Evolutionary conservation across 805 yeast species (phyloP).

Genomic region (Lipomyces anomalus): DNA sequence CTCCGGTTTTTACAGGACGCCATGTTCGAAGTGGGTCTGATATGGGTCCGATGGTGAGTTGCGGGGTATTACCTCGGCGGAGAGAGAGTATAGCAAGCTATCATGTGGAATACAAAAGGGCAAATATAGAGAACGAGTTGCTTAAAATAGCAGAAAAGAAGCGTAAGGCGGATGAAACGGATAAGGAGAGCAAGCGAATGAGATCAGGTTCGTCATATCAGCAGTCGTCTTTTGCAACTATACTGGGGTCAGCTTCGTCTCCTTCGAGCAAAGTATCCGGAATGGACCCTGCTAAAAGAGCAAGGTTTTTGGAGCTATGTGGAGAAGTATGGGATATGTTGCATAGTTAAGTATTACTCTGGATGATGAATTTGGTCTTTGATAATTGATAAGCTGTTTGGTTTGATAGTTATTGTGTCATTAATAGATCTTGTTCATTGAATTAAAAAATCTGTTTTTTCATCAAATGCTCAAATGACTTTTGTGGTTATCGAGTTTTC

Average conservation of each 20-base stretch:
- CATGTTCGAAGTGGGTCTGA: neutral
- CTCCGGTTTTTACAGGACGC: neutral
- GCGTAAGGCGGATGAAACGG: neutral
- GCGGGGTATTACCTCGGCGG: neutral
- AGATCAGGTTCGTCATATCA: neutral
- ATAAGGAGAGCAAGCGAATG: neutral
- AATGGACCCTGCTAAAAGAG: neutral
- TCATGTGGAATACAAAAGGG: neutral
- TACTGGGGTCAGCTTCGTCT: neutral
- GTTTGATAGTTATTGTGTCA: too few species aligned
- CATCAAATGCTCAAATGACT: too few species aligned
- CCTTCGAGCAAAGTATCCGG: neutral
- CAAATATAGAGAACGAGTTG: neutral
- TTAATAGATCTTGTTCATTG: too few species aligned
- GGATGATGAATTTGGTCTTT: neutral
- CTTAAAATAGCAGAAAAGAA: neutral
- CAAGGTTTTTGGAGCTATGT: conserved; percentile 30
- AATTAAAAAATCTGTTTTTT: too few species aligned
- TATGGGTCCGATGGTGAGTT: neutral
- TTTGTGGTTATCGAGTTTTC: too few species aligned
- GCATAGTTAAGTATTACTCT: too few species aligned
- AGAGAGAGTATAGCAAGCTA: neutral
- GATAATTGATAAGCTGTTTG: too few species aligned
- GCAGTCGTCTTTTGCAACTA: neutral
- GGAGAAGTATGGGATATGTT: conserved; percentile 33